A percentile compares a stretch with the other conserved stretches of the same genome.
Evolutionary conservation across 768 basidiomycete species (phyloP).

Genomic region (Russula griseocarnosa): DNA sequence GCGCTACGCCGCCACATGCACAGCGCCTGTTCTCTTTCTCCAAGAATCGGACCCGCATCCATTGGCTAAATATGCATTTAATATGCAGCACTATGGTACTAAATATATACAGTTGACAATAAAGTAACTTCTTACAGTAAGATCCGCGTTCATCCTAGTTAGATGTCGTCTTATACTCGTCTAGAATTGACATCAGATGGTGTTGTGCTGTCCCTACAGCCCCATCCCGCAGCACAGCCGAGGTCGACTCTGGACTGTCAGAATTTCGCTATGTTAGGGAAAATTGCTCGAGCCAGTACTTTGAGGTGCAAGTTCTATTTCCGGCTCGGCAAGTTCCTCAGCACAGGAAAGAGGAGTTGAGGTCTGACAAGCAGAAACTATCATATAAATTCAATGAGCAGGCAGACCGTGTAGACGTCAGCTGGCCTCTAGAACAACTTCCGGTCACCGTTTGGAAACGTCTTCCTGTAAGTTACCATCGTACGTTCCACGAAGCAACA

Average conservation of each 20-base stretch:
- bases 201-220: not conserved
- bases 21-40: no score
- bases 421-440: constrained; percentile 37
- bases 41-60: no score
- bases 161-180: not conserved
- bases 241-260: constrained; percentile 10
- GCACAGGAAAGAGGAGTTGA: constrained; percentile 31
- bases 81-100: no score
- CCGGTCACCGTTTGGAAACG: constrained; percentile 6
- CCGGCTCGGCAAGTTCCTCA: not conserved
- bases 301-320: not conserved
- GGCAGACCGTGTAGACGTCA: constrained; percentile 41
- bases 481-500: constrained; percentile 14
- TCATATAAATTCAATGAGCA: constrained; percentile 23
- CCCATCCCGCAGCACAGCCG: not conserved
- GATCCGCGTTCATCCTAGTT: not conserved
- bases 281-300: not conserved
- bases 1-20: no score
- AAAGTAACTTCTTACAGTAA: no score
- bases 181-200: not conserved
- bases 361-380: constrained; percentile 38
- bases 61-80: no score
- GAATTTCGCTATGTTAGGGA: not conserved
- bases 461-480: constrained; percentile 12
- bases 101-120: no score